phyloP scores from a whole-genome alignment of 257 asterid genomes.

The Fraxinus anomala region DNA sequence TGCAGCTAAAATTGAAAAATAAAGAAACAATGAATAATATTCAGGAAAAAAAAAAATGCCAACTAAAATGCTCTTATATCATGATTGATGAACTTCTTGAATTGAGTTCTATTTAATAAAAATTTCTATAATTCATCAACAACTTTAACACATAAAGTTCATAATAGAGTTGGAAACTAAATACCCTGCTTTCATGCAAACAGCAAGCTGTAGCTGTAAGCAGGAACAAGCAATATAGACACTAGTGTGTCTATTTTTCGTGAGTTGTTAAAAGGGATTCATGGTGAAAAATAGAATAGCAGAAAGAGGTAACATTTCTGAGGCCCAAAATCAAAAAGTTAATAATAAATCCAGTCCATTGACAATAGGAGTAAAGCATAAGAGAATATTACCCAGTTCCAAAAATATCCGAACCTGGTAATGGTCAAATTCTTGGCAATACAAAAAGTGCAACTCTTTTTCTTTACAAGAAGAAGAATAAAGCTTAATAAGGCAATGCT shows the following conservation, averaged over 20 bases:
- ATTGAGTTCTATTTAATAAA: not conserved
- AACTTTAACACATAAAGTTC: not conserved
- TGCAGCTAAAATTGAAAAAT: not conserved
- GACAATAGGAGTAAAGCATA: constrained; percentile 11
- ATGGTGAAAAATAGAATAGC: not conserved
- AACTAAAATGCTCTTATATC: not conserved
- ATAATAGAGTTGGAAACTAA: constrained; percentile 16
- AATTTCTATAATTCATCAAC: not conserved
- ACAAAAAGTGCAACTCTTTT: constrained; percentile 31
- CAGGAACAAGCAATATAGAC: constrained; percentile 19
- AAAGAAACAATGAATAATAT: not conserved
- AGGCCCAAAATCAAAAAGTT: constrained; percentile 22
- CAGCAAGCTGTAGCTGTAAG: constrained; percentile 14
- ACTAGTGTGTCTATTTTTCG: not conserved
- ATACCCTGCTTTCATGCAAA: constrained; percentile 19
- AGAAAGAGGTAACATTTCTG: not conserved
- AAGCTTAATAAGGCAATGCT: constrained; percentile 60
- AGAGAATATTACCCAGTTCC: constrained; percentile 13
- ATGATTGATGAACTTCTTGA: not conserved
- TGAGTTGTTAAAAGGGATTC: constrained; percentile 12
- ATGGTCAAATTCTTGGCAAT: constrained; percentile 49
- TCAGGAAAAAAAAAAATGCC: not conserved
- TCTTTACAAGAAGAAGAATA: constrained; percentile 57
- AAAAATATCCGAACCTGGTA: constrained; percentile 53
- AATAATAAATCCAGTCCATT: constrained; percentile 20